Evolutionary conservation across 1,284 basidiomycete species (phyloP).

Genomic region (Lentinula novae-zelandiae): DNA sequence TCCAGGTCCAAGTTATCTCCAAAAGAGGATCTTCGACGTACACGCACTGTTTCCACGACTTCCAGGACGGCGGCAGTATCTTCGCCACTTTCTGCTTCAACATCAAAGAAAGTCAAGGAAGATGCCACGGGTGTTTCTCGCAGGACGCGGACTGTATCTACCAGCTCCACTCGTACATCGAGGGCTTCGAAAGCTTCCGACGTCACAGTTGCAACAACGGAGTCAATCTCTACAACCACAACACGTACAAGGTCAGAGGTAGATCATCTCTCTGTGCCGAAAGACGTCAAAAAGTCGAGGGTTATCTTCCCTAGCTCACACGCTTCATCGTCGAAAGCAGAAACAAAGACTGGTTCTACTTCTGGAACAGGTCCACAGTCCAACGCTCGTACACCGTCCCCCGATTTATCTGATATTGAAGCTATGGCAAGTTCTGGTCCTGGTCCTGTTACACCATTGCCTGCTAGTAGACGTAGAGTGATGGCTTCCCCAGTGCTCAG

Average conservation of each 20-base stretch:
- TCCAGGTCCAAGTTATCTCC: not conserved
- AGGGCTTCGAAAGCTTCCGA: not conserved
- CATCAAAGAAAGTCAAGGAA: not conserved
- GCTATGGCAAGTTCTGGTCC: not conserved
- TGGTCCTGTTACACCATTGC: slow-evolving; percentile 2
- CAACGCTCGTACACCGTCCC: slow-evolving; percentile 36
- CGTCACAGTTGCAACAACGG: not conserved
- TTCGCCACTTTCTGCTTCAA: not conserved
- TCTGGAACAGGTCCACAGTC: not conserved
- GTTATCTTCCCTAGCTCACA: not conserved
- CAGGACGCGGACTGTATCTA: slow-evolving; percentile 2
- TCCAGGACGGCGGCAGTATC: not conserved
- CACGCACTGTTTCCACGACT: not conserved
- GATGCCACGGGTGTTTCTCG: not conserved
- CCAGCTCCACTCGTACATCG: not conserved
- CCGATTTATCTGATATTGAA: slow-evolving; percentile 41
- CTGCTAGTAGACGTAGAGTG: slow-evolving; percentile 15
- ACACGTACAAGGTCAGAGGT: not conserved
- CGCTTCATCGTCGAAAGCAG: no score
- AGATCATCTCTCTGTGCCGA: not conserved
- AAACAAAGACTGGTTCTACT: not conserved
- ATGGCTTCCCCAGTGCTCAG: slow-evolving; percentile 36
- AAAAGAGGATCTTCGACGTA: not conserved
- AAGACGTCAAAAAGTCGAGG: not conserved
- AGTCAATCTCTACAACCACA: not conserved